Conservation (phyloP, 345 rosid genomes). For the Boechera stricta region DNA sequence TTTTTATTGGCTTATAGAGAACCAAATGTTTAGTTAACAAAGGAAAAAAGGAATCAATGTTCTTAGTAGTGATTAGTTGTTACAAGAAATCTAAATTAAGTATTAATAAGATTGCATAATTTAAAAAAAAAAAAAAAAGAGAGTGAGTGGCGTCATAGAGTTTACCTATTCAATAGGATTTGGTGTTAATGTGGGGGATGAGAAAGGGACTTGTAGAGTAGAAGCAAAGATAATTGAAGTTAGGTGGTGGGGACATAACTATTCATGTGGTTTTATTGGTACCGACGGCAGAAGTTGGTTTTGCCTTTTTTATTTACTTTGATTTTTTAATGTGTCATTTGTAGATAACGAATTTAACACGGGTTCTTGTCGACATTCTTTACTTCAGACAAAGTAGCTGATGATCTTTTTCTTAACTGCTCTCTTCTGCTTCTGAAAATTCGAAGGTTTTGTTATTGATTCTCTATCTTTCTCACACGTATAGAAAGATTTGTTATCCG, state of each 20-base stretch:
- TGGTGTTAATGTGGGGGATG: constrained; percentile 37
- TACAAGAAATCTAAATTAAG: no score
- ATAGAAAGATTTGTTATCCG: neutral
- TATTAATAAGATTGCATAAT: neutral
- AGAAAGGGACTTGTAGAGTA: constrained; percentile 42
- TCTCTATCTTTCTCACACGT: neutral
- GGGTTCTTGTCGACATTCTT: constrained; percentile 26
- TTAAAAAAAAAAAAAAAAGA: neutral
- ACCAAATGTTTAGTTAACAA: constrained; percentile 24
- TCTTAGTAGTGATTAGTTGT: no score
- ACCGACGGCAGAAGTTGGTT: constrained; percentile 38
- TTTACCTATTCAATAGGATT: constrained; percentile 37
- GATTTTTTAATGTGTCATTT: neutral
- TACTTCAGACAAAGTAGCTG: constrained; percentile 21
- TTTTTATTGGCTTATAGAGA: neutral
- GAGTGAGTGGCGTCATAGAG: constrained; percentile 36
- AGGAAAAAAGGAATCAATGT: neutral
- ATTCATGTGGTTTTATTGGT: constrained; percentile 40
- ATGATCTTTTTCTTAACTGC: constrained; percentile 10
- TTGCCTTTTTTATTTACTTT: constrained; percentile 4
- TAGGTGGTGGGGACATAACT: constrained; percentile 34
- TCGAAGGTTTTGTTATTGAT: neutral
- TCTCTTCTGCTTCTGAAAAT: constrained; percentile 4
- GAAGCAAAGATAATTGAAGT: constrained; percentile 40
- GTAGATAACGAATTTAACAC: constrained; percentile 34